Evolutionary conservation across 768 basidiomycete genomes (phyloP), one percentile per base, ranked within the genome.

Genomic region (Naganishia friedmannii): DNA sequence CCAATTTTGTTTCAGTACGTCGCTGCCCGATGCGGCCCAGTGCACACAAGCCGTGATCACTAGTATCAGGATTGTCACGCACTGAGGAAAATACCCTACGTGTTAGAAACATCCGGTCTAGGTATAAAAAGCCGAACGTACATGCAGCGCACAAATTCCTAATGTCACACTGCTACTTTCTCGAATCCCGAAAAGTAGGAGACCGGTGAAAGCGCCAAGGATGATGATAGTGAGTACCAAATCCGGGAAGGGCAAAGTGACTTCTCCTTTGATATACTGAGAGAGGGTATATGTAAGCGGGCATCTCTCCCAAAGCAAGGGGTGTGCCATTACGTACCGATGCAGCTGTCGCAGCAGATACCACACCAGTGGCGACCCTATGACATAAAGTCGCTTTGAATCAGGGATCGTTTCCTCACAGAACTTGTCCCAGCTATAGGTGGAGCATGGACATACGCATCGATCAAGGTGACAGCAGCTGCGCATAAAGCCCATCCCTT

Each of bases 301-400:
- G n/a, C 26, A 6, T 3, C 4, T 42, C 42, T 42, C 42, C 2
- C 15, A 17, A 13, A 2, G 15, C 42, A 37, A 26, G 8, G 37
- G 12, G 39, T 28, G 7, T 29, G 21, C 3, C 12, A 9, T 31
- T 2, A 46, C 45, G 42, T 34, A 69, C 68, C 3, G 86, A 83
- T 3, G 85, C 83, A 0, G 89, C 89, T 0, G 89, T 89, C 3
- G 89, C 87, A 0, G 90, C 89, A 0, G 90, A 90, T 23, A 90
- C 88, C 17, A 88, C 86, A 0, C 87, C 83, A 0, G 89, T 90
- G 3, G 88, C 85, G 5, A 87, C 83, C 56, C 68, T 69, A 31
- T 2, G 65, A 57, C n/a, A n/a, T 5, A 23, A 53, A 28, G 46
- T 10, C 26, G 15, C 5, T 15, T 19, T 5, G 12, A 23, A 21